Evolutionary conservation across 2,329 filamentous ascomycete genomes (phyloP).

Genomic region (Setomelanomma holmii): DNA sequence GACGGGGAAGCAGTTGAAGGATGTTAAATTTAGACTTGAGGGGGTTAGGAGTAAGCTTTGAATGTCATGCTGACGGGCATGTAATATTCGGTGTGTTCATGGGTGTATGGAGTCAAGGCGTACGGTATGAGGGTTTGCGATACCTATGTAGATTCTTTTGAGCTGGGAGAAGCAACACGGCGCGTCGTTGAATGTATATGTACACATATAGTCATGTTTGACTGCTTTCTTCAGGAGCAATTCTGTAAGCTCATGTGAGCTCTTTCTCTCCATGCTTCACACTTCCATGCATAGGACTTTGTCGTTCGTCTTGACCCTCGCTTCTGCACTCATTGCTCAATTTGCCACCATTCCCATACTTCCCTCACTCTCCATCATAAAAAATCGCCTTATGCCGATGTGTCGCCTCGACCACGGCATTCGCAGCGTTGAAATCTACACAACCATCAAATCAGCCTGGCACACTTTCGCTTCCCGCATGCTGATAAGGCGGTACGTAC

Average conservation of each 20-base stretch:
- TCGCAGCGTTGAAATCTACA: conserved; percentile 76
- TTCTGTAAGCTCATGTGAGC: too few relatives aligned
- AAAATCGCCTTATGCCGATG: conserved; percentile 85
- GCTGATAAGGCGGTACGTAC: conserved; percentile 59
- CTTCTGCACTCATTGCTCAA: neutral
- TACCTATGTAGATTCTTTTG: conserved; percentile 5
- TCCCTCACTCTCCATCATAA: conserved; percentile 59
- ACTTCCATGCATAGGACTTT: too few relatives aligned
- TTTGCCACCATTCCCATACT: neutral
- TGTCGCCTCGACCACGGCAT: conserved; percentile 83
- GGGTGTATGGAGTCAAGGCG: neutral
- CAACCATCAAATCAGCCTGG: neutral
- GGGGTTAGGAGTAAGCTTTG: conserved; percentile 84
- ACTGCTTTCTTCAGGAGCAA: too few relatives aligned
- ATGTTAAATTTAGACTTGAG: conserved; percentile 94
- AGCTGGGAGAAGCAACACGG: too few relatives aligned
- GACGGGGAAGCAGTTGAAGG: conserved; percentile 85
- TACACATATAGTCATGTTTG: too few relatives aligned
- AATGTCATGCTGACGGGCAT: too few relatives aligned
- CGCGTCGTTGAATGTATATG: conserved; percentile 4
- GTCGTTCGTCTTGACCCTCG: neutral
- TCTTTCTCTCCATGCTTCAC: too few relatives aligned
- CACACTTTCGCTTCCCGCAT: neutral
- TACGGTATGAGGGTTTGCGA: conserved; percentile 1
- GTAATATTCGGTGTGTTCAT: too few relatives aligned